These are phyloP conservation scores for Trebouxia sp. DNA, from an alignment of 139 green algal species.

Conservation along the genomic window DNA sequence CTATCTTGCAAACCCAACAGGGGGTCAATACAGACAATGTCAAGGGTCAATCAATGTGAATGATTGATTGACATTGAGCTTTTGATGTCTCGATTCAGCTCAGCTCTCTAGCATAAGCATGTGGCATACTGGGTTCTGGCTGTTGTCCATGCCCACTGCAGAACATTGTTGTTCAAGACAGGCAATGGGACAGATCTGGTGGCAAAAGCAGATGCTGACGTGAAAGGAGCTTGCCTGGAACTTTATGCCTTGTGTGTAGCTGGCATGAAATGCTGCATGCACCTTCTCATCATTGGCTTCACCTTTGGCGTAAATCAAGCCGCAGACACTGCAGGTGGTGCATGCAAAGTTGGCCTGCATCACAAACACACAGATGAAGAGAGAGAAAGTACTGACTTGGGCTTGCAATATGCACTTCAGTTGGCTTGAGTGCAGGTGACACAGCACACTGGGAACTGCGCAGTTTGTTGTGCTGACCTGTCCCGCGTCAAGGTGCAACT, in stretches of 20 bases:
- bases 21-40: too few species aligned
- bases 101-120: not conserved
- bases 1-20: too few species aligned
- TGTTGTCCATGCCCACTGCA: not conserved
- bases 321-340: slow-evolving; percentile 43
- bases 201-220: not conserved
- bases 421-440: not conserved
- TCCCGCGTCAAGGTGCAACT: slow-evolving; percentile 52
- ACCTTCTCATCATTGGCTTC: slow-evolving; percentile 45
- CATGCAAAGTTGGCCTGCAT: slow-evolving; percentile 45
- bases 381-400: not conserved
- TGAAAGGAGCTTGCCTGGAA: slow-evolving; percentile 28
- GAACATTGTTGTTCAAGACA: not conserved
- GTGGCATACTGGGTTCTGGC: not conserved
- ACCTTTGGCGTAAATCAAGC: slow-evolving; percentile 50
- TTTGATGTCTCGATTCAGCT: not conserved
- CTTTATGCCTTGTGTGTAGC: not conserved
- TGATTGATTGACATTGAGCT: too few species aligned
- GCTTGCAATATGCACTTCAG: not conserved
- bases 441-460: not conserved
- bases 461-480: slow-evolving; percentile 32
- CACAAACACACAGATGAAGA: too few species aligned
- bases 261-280: slow-evolving; percentile 45
- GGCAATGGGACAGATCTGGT: too few species aligned
- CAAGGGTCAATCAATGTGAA: too few species aligned